These are phyloP conservation scores for Melampsora americana DNA, from an alignment of 1,284 basidiomycete genomes.

Conservation along the genomic window DNA sequence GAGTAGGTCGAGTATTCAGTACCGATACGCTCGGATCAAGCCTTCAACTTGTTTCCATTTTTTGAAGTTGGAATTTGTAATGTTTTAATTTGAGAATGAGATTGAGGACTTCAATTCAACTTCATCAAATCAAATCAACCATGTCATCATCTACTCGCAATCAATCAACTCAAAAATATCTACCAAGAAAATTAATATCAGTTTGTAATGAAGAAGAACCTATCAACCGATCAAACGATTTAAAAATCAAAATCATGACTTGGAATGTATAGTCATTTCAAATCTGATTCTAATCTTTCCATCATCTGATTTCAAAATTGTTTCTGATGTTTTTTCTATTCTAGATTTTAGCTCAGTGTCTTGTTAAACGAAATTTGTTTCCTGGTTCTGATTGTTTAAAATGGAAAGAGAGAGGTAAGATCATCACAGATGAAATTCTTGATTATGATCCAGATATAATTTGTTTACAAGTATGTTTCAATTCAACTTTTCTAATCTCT, in stretches of 20 bases:
- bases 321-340: not conserved
- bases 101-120: too few species aligned
- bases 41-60: too few species aligned
- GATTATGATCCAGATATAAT: slow-evolving; percentile 34
- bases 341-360: slow-evolving; percentile 39
- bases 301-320: too few species aligned
- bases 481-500: not conserved
- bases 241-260: slow-evolving; percentile 36
- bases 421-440: slow-evolving; percentile 33
- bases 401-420: slow-evolving; percentile 39
- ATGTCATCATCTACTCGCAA: too few species aligned
- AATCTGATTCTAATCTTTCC: too few species aligned
- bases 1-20: too few species aligned
- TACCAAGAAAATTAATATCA: not conserved
- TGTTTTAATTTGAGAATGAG: too few species aligned
- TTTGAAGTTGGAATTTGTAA: too few species aligned
- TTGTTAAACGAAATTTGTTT: slow-evolving; percentile 35
- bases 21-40: too few species aligned
- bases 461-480: slow-evolving; percentile 21
- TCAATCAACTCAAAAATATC: not conserved
- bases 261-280: slow-evolving; percentile 44
- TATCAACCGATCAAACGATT: not conserved
- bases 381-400: slow-evolving; percentile 42
- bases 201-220: not conserved
- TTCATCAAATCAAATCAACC: too few species aligned